A percentile compares a stretch with the other conserved stretches of the same genome.
Conservation (phyloP, 495 filamentous ascomycete species). For the Neurospora sp. region DNA sequence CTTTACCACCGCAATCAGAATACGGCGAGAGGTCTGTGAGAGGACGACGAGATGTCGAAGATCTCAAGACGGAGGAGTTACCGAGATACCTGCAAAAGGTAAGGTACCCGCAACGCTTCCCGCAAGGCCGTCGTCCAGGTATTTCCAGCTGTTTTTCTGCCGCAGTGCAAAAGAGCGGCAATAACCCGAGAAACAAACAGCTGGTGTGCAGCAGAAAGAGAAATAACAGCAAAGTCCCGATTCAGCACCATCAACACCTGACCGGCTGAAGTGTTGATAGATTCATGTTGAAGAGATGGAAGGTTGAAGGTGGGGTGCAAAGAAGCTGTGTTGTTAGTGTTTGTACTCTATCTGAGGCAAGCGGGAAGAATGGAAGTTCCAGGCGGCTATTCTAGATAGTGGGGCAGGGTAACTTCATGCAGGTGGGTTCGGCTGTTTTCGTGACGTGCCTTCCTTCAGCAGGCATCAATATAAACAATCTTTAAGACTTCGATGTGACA, state of each 20-base stretch:
- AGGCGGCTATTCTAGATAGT: background rate
- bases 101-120: background rate
- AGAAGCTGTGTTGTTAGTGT: background rate
- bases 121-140: too few species aligned
- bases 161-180: background rate
- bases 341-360: background rate
- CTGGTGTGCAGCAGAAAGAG: background rate
- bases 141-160: background rate
- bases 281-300: background rate
- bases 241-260: background rate
- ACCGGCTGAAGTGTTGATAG: background rate
- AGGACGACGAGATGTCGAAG: background rate
- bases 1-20: background rate
- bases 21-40: background rate
- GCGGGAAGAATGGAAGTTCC: background rate
- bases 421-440: background rate
- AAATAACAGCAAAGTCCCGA: background rate
- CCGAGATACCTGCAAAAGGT: background rate
- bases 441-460: background rate
- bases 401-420: background rate
- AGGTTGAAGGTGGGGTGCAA: background rate
- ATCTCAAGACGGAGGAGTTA: background rate
- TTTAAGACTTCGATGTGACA: background rate
- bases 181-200: background rate
- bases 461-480: background rate